These are phyloP conservation scores for Daldinia concentrica DNA, from an alignment of 495 filamentous ascomycete genomes.

Conservation along the genomic window DNA sequence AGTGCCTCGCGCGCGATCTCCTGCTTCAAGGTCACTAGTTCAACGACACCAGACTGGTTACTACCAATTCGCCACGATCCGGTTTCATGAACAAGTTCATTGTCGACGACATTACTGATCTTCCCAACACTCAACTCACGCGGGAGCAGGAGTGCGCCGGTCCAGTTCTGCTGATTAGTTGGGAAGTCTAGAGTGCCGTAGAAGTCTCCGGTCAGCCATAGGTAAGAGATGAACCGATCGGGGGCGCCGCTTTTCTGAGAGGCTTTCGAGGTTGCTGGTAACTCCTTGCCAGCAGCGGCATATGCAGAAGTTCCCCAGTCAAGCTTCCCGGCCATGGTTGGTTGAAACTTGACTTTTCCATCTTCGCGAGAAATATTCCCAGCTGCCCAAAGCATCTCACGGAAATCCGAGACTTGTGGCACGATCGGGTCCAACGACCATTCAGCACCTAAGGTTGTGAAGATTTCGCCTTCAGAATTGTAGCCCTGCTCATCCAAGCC, in stretches of 20 bases:
- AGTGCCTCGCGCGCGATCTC: conserved; percentile 36
- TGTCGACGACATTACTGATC: conserved; percentile 38
- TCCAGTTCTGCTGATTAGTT: conserved; percentile 37
- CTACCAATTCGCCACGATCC: conserved; percentile 34
- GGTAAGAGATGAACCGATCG: conserved; percentile 34
- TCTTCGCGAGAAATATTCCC: conserved; percentile 17
- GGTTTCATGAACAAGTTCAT: conserved; percentile 36
- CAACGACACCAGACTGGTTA: conserved; percentile 26
- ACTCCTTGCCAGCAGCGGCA: conserved; percentile 36
- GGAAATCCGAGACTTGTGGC: conserved; percentile 39
- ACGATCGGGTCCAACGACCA: conserved; percentile 39
- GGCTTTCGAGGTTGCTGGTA: conserved; percentile 38
- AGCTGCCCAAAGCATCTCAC: conserved; percentile 41
- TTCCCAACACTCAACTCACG: conserved; percentile 40
- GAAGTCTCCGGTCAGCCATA: conserved; percentile 39
- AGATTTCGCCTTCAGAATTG: conserved; percentile 37
- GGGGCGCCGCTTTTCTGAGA: conserved; percentile 40
- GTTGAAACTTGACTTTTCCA: conserved; percentile 32
- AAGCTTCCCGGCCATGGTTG: conserved; percentile 38
- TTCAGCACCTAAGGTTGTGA: conserved; percentile 37
- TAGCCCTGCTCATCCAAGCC: conserved; percentile 32
- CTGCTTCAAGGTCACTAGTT: conserved; percentile 34
- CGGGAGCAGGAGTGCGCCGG: conserved; percentile 39
- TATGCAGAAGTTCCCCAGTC: conserved; percentile 41
- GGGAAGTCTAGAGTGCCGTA: conserved; percentile 36